phyloP scores from a whole-genome alignment of 352 stramenopile genomes.

The Phytophthora lateralis region DNA sequence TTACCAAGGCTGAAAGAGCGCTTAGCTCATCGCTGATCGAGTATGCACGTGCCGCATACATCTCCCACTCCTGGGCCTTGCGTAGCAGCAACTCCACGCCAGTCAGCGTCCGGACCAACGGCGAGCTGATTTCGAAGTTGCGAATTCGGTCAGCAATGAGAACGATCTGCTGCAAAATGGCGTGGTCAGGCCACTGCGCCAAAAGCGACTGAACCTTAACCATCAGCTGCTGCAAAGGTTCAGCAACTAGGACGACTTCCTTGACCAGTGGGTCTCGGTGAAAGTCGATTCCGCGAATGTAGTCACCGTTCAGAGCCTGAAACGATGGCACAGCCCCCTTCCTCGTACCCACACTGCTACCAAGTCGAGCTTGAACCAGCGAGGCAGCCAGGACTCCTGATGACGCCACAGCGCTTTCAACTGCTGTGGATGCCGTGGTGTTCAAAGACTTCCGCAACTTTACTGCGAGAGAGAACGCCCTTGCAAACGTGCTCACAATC shows the following conservation, averaged over 20 bases:
- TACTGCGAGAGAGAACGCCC: constrained; percentile 70
- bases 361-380: constrained; percentile 73
- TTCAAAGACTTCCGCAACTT: constrained; percentile 77
- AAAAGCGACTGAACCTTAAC: constrained; percentile 92
- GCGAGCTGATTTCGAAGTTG: constrained; percentile 88
- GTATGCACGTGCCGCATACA: constrained; percentile 93
- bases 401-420: constrained; percentile 60
- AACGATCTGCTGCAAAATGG: constrained; percentile 95
- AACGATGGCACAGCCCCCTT: constrained; percentile 49
- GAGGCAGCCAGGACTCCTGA: constrained; percentile 70
- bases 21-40: constrained; percentile 91
- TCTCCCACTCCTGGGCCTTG: constrained; percentile 99
- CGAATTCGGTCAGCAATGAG: constrained; percentile 89
- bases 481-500: constrained; percentile 69
- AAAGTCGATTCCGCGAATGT: constrained; percentile 91
- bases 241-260: constrained; percentile 90
- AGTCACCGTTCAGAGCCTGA: constrained; percentile 69
- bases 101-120: constrained; percentile 91
- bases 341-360: constrained; percentile 36
- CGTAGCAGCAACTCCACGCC: constrained; percentile 96
- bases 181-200: constrained; percentile 95
- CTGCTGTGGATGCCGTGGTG: constrained; percentile 37
- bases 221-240: constrained; percentile 90
- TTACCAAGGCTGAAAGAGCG: constrained; percentile 94
- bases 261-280: constrained; percentile 93